These are phyloP conservation scores for Simmondsia chinensis DNA, from an alignment of 148 eudicot genomes.

Conservation along the genomic window DNA sequence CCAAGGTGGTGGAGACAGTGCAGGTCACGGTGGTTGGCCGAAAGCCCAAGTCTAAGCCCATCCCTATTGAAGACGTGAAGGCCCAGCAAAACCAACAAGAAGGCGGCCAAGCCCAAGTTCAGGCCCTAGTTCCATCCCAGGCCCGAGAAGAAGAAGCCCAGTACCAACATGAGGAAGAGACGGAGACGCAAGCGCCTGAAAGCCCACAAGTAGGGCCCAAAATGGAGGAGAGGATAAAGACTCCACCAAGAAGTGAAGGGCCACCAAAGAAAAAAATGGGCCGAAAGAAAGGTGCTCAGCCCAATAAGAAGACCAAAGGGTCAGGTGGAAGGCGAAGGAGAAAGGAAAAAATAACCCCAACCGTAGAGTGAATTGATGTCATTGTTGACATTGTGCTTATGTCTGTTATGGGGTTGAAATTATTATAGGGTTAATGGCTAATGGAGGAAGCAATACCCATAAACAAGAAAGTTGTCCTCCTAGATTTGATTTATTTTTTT, in stretches of 20 bases:
- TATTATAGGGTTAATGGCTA: no score
- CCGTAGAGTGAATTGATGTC: background rate
- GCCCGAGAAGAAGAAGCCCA: background rate
- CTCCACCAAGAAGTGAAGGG: constrained; percentile 27
- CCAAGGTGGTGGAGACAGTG: constrained; percentile 40
- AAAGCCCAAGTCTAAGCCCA: constrained; percentile 2
- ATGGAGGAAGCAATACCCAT: no score
- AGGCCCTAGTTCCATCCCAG: background rate
- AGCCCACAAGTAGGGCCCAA: constrained; percentile 15
- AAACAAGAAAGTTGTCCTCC: no score
- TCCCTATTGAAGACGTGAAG: constrained; percentile 15
- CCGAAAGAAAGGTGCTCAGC: background rate
- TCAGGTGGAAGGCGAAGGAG: background rate
- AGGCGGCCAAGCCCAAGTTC: no score
- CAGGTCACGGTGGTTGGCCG: constrained; percentile 21
- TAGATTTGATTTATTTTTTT: no score
- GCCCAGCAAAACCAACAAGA: background rate
- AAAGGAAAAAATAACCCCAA: constrained; percentile 1
- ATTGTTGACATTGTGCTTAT: no score
- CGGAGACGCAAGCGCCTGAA: constrained; percentile 20
- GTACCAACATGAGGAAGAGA: constrained; percentile 1
- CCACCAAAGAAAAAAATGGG: constrained; percentile 10
- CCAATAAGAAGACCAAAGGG: constrained; percentile 1
- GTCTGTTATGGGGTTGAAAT: no score
- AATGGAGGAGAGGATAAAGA: constrained; percentile 5